These are phyloP conservation scores for Aspergillus diversus DNA, from an alignment of 495 filamentous ascomycete genomes.

Conservation along the genomic window DNA sequence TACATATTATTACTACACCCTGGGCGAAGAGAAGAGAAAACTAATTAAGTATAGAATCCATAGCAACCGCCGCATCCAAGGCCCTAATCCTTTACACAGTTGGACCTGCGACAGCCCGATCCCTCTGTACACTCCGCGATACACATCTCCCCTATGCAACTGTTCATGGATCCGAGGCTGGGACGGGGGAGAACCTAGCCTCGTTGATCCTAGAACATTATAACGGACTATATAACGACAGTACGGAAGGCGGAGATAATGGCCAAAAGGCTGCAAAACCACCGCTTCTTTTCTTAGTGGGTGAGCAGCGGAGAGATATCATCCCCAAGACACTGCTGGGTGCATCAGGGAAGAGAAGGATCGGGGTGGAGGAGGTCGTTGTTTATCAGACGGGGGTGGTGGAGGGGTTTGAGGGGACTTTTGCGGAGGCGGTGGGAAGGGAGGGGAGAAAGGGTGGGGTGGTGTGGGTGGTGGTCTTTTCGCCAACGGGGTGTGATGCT, in stretches of 20 bases:
- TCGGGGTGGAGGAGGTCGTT: conserved; percentile 73
- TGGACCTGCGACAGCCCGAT: conserved; percentile 84
- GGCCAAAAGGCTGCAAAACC: conserved; percentile 44
- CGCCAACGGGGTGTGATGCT: conserved; percentile 81
- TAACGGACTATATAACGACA: conserved; percentile 32
- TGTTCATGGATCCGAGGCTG: conserved; percentile 75
- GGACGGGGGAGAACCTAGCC: conserved; percentile 79
- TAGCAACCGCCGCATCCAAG: conserved; percentile 45
- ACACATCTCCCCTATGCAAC: conserved; percentile 48
- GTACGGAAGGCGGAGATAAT: conserved; percentile 34
- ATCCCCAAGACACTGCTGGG: conserved; percentile 79
- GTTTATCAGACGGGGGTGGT: conserved; percentile 87
- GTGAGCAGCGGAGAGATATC: conserved; percentile 82
- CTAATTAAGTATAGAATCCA: conserved; percentile 11
- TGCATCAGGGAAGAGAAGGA: conserved; percentile 45
- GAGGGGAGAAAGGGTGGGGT: background rate
- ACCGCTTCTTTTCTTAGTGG: conserved; percentile 81
- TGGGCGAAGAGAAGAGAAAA: background rate
- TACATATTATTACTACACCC: background rate
- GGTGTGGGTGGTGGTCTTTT: conserved; percentile 93
- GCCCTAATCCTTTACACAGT: conserved; percentile 80
- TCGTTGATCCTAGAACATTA: conserved; percentile 78
- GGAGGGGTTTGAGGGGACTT: conserved; percentile 70
- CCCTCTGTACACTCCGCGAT: conserved; percentile 61
- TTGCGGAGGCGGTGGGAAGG: conserved; percentile 46